These are phyloP conservation scores for Fusarium illudens DNA, from an alignment of 2,329 filamentous ascomycete genomes.

Conservation along the genomic window DNA sequence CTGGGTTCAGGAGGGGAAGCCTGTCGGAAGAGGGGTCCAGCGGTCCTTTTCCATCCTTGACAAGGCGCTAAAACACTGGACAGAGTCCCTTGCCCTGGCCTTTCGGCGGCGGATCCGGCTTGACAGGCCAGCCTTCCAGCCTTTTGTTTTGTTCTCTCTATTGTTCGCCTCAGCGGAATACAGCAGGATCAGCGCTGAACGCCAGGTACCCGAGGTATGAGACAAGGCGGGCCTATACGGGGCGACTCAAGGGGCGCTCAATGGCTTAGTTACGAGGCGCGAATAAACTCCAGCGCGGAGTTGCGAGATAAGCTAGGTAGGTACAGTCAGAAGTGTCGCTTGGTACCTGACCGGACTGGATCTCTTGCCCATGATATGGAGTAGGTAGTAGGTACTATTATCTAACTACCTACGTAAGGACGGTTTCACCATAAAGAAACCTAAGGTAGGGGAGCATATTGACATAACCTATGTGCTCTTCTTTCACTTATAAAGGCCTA, in stretches of 20 bases:
- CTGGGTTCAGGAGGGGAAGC: constrained; percentile 19
- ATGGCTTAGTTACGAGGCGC: not conserved
- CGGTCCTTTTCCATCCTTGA: not conserved
- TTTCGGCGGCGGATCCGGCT: not conserved
- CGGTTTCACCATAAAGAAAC: not conserved
- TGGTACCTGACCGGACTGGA: not conserved
- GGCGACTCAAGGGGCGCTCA: not conserved
- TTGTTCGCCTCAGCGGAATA: not conserved
- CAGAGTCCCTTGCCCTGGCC: not conserved
- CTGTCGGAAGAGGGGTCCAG: constrained; percentile 11
- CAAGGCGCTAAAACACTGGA: constrained; percentile 23
- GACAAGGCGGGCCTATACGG: not conserved
- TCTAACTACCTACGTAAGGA: not conserved
- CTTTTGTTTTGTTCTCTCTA: not conserved
- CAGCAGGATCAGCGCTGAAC: constrained; percentile 2
- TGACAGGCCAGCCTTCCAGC: not conserved
- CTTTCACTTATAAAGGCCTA: not conserved
- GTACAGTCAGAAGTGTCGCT: not conserved
- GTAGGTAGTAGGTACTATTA: not conserved
- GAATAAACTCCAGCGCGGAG: not conserved
- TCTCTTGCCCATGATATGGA: not conserved
- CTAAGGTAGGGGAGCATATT: too few relatives aligned
- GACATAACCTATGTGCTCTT: too few relatives aligned
- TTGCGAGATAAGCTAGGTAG: not conserved
- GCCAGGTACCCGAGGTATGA: constrained; percentile 1